A percentile compares a stretch with the other conserved stretches of the same genome.
Evolutionary conservation across 179 eudicot genomes (phyloP).

Genomic region (Camellia oleifera): DNA sequence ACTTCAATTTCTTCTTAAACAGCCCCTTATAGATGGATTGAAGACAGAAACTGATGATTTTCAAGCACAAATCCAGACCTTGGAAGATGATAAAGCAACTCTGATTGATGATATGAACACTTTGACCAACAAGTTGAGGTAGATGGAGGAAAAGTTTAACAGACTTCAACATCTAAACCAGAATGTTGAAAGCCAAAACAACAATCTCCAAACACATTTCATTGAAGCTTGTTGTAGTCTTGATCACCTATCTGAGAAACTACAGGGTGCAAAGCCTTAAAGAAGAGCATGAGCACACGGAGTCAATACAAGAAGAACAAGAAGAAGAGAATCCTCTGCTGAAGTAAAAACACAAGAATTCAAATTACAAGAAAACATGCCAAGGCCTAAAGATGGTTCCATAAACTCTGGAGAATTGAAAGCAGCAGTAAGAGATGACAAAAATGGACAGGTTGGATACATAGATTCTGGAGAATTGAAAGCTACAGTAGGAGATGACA

Average conservation of each 20-base stretch:
- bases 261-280: constrained; percentile 18
- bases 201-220: constrained; percentile 40
- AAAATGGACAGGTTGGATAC: background rate
- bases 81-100: constrained; percentile 69
- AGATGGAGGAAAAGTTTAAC: constrained; percentile 57
- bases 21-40: constrained; percentile 55
- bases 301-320: constrained; percentile 2
- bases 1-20: constrained; percentile 75
- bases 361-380: constrained; percentile 5
- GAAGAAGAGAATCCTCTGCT: background rate
- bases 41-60: constrained; percentile 63
- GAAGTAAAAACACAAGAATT: constrained; percentile 2
- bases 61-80: constrained; percentile 50
- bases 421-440: background rate
- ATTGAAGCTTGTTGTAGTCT: constrained; percentile 45
- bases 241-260: constrained; percentile 46
- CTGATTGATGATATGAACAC: constrained; percentile 40
- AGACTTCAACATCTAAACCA: constrained; percentile 50
- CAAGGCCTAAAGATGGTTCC: background rate
- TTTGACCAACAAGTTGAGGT: constrained; percentile 42
- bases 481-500: no score
- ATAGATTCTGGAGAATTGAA: no score
- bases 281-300: constrained; percentile 14
- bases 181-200: constrained; percentile 42
- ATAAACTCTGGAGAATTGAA: background rate